Percentiles rank a stretch among this genome's conserved stretches.
These are phyloP conservation scores for Termitomyces sp. DNA, from an alignment of 1,284 basidiomycete species.

Conservation along the genomic window DNA sequence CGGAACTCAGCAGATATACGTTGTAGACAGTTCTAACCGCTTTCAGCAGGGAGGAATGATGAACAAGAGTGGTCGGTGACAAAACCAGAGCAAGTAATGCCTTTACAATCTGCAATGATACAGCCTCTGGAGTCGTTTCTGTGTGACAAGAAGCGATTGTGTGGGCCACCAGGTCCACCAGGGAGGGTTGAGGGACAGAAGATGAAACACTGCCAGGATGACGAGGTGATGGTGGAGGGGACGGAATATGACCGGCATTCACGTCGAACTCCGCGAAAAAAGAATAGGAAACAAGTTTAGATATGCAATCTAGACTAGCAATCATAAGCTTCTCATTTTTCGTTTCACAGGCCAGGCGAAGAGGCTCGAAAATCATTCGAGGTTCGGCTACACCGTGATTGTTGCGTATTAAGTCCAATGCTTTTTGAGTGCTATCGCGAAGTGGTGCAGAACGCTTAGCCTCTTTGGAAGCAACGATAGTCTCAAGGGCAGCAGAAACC, in stretches of 20 bases:
- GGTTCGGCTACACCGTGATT: conserved; percentile 68
- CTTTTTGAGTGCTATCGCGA: conserved; percentile 76
- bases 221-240: conserved; percentile 69
- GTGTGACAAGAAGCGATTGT: conserved; percentile 92
- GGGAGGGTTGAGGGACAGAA: conserved; percentile 52
- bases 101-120: conserved; percentile 94
- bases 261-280: conserved; percentile 78
- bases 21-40: conserved; percentile 97
- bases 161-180: conserved; percentile 88
- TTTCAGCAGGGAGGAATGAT: conserved; percentile 91
- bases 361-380: conserved; percentile 87
- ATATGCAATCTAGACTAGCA: conserved; percentile 91
- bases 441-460: conserved; percentile 81
- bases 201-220: conserved; percentile 34
- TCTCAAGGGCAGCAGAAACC: conserved; percentile 84
- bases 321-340: conserved; percentile 89
- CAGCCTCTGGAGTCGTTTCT: conserved; percentile 81
- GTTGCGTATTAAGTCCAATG: conserved; percentile 77
- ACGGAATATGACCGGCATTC: conserved; percentile 38
- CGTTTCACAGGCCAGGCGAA: conserved; percentile 91
- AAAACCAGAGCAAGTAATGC: conserved; percentile 85
- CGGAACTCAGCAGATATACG: conserved; percentile 85
- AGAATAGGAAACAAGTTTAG: conserved; percentile 93
- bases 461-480: conserved; percentile 85
- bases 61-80: conserved; percentile 81